Evolutionary conservation across 75 land plant genomes (phyloP).

Genomic region (Pinus taeda): DNA sequence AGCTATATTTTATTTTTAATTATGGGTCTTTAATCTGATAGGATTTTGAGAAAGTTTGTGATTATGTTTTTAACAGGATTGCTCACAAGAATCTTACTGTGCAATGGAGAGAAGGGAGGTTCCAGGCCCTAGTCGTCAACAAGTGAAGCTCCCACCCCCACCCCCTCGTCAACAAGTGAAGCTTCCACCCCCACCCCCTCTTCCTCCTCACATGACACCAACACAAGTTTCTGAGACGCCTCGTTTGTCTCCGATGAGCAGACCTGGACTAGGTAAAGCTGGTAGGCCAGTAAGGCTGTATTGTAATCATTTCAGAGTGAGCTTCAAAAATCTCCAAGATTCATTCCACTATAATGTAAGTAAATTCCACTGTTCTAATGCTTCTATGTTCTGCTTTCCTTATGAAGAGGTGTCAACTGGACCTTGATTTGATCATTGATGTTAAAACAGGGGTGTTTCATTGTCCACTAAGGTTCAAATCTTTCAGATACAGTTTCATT

Average conservation of each 20-base stretch:
- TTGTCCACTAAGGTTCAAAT: neutral
- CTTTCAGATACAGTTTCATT: neutral
- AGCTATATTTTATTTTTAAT: no score
- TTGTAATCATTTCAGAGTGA: constrained; percentile 75
- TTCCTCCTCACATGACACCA: neutral
- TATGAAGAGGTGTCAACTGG: neutral
- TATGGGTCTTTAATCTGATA: no score
- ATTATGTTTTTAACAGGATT: no score
- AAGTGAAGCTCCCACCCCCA: neutral
- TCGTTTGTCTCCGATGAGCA: constrained; percentile 36
- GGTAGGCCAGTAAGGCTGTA: constrained; percentile 45
- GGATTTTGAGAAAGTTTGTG: no score
- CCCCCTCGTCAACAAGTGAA: neutral
- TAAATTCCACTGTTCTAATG: neutral
- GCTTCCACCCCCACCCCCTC: neutral
- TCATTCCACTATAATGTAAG: constrained; percentile 83
- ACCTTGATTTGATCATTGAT: neutral
- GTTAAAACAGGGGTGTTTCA: no score
- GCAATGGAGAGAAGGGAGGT: no score
- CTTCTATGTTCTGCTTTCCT: neutral
- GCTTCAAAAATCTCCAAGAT: constrained; percentile 35
- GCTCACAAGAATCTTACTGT: no score
- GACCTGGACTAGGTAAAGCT: constrained; percentile 48
- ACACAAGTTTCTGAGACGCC: constrained; percentile 21
- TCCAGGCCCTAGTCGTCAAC: no score